These are phyloP conservation scores for Agastache rugosa DNA, from an alignment of 257 asterid species.

Conservation along the genomic window DNA sequence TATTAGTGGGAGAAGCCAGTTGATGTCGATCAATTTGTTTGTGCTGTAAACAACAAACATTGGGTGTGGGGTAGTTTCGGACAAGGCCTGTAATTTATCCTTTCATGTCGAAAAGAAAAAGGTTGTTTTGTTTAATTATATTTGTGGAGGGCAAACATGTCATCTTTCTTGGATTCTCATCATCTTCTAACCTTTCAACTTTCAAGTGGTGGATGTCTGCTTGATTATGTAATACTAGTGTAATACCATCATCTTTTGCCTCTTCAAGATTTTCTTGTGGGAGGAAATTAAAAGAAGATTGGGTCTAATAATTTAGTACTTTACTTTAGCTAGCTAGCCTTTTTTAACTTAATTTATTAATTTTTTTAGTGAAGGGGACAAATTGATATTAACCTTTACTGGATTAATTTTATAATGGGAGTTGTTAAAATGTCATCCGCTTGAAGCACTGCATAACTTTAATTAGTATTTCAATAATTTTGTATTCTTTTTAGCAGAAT, in stretches of 20 bases:
- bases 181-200: conserved; percentile 30
- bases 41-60: conserved; percentile 14
- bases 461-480: too few species aligned
- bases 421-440: conserved; percentile 12
- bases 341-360: background rate
- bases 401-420: conserved; percentile 5
- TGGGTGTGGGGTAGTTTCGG: conserved; percentile 42
- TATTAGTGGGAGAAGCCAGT: conserved; percentile 32
- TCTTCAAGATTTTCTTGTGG: conserved; percentile 3
- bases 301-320: conserved; percentile 2
- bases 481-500: too few species aligned
- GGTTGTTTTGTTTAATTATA: conserved; percentile 36
- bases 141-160: conserved; percentile 48
- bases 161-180: conserved; percentile 58
- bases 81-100: conserved; percentile 30
- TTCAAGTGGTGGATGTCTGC: background rate
- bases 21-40: conserved; percentile 31
- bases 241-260: conserved; percentile 30
- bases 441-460: background rate
- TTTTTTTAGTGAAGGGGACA: conserved; percentile 21
- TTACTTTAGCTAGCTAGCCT: conserved; percentile 33
- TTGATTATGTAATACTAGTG: too few species aligned
- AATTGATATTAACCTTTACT: conserved; percentile 17
- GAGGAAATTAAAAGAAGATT: too few species aligned
- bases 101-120: conserved; percentile 42